These are phyloP conservation scores for Pestalotiopsis sp. DNA, from an alignment of 2,329 filamentous ascomycete species.

Conservation along the genomic window DNA sequence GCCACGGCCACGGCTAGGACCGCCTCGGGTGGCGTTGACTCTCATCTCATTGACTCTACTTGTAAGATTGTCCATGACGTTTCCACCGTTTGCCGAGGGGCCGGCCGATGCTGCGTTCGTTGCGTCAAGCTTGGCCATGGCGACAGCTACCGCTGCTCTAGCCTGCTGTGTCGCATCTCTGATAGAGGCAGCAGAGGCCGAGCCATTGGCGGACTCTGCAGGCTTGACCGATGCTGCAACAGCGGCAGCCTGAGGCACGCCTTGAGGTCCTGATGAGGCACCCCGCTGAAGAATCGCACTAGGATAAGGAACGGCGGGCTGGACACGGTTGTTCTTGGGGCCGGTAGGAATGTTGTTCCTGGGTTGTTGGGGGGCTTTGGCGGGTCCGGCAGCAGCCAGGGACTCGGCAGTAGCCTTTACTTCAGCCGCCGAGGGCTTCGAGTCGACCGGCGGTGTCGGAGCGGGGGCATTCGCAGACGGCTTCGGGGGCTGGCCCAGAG, in stretches of 20 bases:
- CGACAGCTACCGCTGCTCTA: slow-evolving; percentile 76
- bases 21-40: slow-evolving; percentile 57
- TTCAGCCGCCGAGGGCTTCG: slow-evolving; percentile 64
- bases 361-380: slow-evolving; percentile 36
- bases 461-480: slow-evolving; percentile 48
- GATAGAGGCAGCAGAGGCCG: slow-evolving; percentile 44
- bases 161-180: slow-evolving; percentile 75
- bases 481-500: slow-evolving; percentile 46
- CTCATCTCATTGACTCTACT: slow-evolving; percentile 80
- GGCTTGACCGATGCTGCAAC: slow-evolving; percentile 37
- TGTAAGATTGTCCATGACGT: slow-evolving; percentile 69
- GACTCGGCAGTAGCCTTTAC: slow-evolving; percentile 58
- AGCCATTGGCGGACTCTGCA: slow-evolving; percentile 38
- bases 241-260: slow-evolving; percentile 31
- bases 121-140: slow-evolving; percentile 71
- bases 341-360: slow-evolving; percentile 47
- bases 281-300: slow-evolving; percentile 41
- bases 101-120: slow-evolving; percentile 35
- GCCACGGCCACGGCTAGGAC: slow-evolving; percentile 47
- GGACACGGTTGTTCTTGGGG: slow-evolving; percentile 56
- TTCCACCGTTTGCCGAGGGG: slow-evolving; percentile 37
- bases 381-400: slow-evolving; percentile 39
- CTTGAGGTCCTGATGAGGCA: slow-evolving; percentile 7
- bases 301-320: slow-evolving; percentile 68
- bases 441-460: slow-evolving; percentile 68